Evolutionary conservation across 2,329 filamentous ascomycete species (phyloP), one percentile per base, ranked within the genome.

Genomic region (Ceratocystis alfenasii): DNA sequence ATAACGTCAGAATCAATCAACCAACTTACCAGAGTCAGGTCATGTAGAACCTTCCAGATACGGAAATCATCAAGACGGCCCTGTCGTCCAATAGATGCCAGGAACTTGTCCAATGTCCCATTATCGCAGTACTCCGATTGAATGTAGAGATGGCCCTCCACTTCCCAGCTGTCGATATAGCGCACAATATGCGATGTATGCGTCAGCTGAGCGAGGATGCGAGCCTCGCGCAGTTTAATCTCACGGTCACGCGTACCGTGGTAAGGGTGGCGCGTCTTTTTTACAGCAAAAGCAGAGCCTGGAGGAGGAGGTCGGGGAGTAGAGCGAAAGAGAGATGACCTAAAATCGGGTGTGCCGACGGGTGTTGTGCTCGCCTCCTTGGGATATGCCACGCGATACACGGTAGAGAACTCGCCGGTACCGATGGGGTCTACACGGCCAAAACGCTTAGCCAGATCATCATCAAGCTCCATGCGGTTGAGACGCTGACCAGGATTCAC

Each of bases 71-170:
- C 94, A 70, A 99, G 78, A 70, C 93, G 84, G 60, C 90, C 92
- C 73, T 89, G 90, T 68, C 87, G 82, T 28, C 94, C 94, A 68
- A 90, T 85, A 67, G 88, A 84, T n/a, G 84, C 82, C 36, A 99
- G 80, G 73, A 97, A 99, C 17, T 85, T 82, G 73, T 95, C 88
- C 55, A 99, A 78, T 68, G 90, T 95, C 17, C 94, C 94, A 73
- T 96, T 90, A 74, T 96, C 92, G 72, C 94, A 99, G 73, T 87
- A 97, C 73, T 99, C 94, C 0, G 93, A 97, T 77, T 97, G 93
- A 68, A 99, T 97, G 77, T 96, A 99, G 8, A 99, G 82, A 72
- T 93, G 86, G 66, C 83, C 83, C 70, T 89, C 85, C 68, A 88
- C 82, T 75, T 96, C 93, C 94, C 94, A 99, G 73, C 86, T 87